Conservation (phyloP, 2,329 filamentous ascomycete genomes). For the Aspergillus sp. region DNA sequence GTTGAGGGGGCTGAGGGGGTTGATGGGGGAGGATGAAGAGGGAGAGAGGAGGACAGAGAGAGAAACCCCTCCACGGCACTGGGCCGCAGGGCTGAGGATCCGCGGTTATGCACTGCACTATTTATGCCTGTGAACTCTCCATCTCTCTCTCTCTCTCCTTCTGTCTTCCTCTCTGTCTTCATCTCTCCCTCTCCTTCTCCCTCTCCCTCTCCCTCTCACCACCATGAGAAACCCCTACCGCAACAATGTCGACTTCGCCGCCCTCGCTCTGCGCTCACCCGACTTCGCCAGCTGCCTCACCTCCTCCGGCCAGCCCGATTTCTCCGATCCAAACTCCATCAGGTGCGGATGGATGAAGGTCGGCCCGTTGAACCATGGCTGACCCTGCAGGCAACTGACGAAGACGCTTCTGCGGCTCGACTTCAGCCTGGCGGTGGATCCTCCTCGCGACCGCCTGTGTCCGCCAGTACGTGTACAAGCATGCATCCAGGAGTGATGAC, state of each 20-base stretch:
- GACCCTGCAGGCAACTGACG: slow-evolving; percentile 51
- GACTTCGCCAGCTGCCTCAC: slow-evolving; percentile 53
- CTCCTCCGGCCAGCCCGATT: slow-evolving; percentile 59
- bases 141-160: not conserved
- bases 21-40: not conserved
- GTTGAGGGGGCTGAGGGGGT: not conserved
- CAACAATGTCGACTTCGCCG: slow-evolving; percentile 52
- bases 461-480: slow-evolving; percentile 54
- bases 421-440: slow-evolving; percentile 60
- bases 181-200: not conserved
- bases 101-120: not conserved
- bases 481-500: too few relatives aligned
- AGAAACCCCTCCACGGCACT: not conserved
- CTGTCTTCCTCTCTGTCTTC: slow-evolving; percentile 7
- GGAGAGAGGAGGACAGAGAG: not conserved
- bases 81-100: not conserved
- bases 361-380: not conserved
- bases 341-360: slow-evolving; percentile 45
- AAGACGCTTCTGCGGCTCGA: slow-evolving; percentile 66
- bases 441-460: slow-evolving; percentile 73
- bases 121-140: not conserved
- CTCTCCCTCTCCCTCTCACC: slow-evolving; percentile 11
- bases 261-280: slow-evolving; percentile 49
- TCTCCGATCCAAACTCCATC: slow-evolving; percentile 65
- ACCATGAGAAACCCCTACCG: slow-evolving; percentile 50